Conservation (phyloP, 225 moss, liverwort and hornwort species). For the Pleurozium schreberi region DNA sequence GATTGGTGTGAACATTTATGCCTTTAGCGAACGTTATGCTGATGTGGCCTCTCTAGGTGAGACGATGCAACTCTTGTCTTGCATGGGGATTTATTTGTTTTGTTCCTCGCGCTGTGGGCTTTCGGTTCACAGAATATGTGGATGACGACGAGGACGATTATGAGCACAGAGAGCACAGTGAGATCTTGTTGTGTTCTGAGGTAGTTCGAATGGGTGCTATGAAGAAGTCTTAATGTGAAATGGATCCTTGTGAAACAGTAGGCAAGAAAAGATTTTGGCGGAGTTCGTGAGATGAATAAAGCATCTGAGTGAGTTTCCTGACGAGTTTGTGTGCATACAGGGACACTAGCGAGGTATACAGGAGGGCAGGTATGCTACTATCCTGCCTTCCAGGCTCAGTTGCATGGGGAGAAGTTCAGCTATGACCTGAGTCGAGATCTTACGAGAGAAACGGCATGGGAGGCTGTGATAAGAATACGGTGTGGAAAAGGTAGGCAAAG, state of each 20-base stretch:
- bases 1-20: conserved; percentile 86
- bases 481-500: conserved; percentile 83
- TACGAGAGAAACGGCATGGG: conserved; percentile 96
- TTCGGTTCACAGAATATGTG: not conserved
- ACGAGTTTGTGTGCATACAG: conserved; percentile 20
- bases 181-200: not conserved
- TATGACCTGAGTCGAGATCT: conserved; percentile 88
- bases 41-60: conserved; percentile 93
- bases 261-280: not conserved
- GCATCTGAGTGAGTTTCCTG: not conserved
- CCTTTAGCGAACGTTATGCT: conserved; percentile 76
- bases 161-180: not conserved
- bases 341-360: conserved; percentile 77
- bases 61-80: not conserved
- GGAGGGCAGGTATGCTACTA: conserved; percentile 88
- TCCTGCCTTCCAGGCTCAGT: conserved; percentile 58
- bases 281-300: not conserved
- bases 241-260: not conserved
- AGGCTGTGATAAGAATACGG: conserved; percentile 90
- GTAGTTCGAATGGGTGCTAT: not conserved
- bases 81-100: not conserved
- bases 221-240: not conserved
- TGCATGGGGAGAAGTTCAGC: conserved; percentile 79
- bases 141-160: not conserved
- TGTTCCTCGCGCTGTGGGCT: not conserved